Evolutionary conservation across 768 basidiomycete genomes (phyloP).

Genomic region (Cystofilobasidium ferigula): DNA sequence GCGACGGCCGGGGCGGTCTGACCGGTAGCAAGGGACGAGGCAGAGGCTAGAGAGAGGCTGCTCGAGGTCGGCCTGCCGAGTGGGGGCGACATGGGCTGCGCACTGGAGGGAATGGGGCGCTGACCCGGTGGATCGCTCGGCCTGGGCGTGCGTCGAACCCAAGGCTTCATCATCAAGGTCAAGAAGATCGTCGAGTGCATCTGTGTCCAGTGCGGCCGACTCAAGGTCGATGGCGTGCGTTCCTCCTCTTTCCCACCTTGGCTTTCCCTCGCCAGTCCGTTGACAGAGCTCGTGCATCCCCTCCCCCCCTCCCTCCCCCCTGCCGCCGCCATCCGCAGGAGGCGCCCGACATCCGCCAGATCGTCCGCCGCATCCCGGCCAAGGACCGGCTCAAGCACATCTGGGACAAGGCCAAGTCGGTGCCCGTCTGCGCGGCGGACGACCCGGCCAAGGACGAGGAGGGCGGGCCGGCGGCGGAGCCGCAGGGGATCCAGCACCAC

Average conservation of each 20-base stretch:
- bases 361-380: slow-evolving; percentile 33
- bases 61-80: not conserved
- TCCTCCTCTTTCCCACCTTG: slow-evolving; percentile 28
- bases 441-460: slow-evolving; percentile 51
- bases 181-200: slow-evolving; percentile 99
- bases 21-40: not conserved
- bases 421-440: too few species aligned
- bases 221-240: slow-evolving; percentile 97
- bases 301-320: not conserved
- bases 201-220: slow-evolving; percentile 95
- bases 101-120: too few species aligned
- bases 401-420: slow-evolving; percentile 48
- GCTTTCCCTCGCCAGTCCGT: slow-evolving; percentile 54
- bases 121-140: too few species aligned
- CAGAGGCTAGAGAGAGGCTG: too few species aligned
- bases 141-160: not conserved
- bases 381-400: slow-evolving; percentile 39
- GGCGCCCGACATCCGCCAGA: slow-evolving; percentile 31
- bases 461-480: slow-evolving; percentile 47
- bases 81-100: too few species aligned
- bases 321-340: slow-evolving; percentile 26
- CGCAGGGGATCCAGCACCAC: slow-evolving; percentile 50
- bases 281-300: slow-evolving; percentile 41
- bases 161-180: slow-evolving; percentile 95
- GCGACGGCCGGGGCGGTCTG: not conserved